Evolutionary conservation across 2,329 filamentous ascomycete species (phyloP), one percentile per base, ranked within the genome.

Genomic region (Sclerotinia nivalis): DNA sequence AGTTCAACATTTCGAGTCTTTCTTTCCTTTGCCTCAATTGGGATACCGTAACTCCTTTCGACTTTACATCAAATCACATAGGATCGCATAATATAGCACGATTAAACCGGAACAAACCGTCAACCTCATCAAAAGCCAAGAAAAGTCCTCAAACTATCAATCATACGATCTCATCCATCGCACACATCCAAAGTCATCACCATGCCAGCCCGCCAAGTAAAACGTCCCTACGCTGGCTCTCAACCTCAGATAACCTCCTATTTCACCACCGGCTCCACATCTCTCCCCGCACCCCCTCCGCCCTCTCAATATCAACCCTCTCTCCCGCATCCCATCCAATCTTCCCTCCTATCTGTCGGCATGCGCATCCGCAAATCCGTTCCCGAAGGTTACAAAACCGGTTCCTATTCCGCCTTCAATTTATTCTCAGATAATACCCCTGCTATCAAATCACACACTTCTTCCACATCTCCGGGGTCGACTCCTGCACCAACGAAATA

Each of bases 341-440:
- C 93, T 49, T 91, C 91, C 72, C 89, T 98, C n/a, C 84, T 97
- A 55, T 92, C 87, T 76, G 95, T 98, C 73, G 95, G 95, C 76
- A 97, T 97, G 93, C 90, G 95, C 34, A 87, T 98, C 65, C 91
- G 95, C 78, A 98, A 98, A 82, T 92, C 92, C 15, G 91, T 98
- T 10, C 91, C 93, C 0, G 94, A 97, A 79, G 95, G 95, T 71
- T 97, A 97, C 85, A 96, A 97, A 83, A 97, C 92, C 1, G 86
- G 86, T 5, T 76, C 78, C 66, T 82, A 84, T 77, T 80, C 79
- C 71, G 83, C 81, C 74, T 88, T 87, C 77, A 81, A 84, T 60
- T 80, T 88, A 31, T 88, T 85, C 80, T 78, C 81, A 66, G 83
- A 85, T 25, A 49, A 12, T n/a, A 59, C 61, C 10, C 43, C 68